Percentiles rank a stretch among this genome's conserved stretches.
These are phyloP conservation scores for Wickerhamomyces canadensis DNA, from an alignment of 805 yeast species.

Conservation along the genomic window DNA sequence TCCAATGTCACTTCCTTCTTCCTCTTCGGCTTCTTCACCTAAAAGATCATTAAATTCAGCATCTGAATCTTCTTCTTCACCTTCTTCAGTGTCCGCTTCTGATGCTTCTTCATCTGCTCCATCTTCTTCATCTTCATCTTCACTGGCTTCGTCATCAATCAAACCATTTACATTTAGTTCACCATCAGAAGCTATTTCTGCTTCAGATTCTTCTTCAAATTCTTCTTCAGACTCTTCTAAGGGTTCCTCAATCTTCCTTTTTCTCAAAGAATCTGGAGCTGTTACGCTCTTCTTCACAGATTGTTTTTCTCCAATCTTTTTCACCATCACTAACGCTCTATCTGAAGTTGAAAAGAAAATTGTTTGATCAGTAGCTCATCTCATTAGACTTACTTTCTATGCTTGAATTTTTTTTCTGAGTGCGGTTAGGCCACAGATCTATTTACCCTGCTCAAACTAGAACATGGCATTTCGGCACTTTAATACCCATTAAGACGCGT, in stretches of 20 bases:
- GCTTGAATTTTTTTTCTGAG: not conserved
- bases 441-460: not conserved
- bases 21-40: conserved; percentile 42
- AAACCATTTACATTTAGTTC: conserved; percentile 19
- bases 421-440: not conserved
- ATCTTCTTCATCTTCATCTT: conserved; percentile 3
- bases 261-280: conserved; percentile 7
- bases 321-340: not conserved
- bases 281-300: not conserved
- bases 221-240: conserved; percentile 3
- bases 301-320: not conserved
- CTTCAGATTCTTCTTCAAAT: conserved; percentile 9
- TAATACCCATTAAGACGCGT: too few species aligned
- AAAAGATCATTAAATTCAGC: conserved; percentile 59
- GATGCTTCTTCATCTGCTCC: conserved; percentile 6
- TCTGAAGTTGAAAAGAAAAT: not conserved
- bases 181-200: conserved; percentile 15
- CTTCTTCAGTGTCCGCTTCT: conserved; percentile 11
- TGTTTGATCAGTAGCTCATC: too few species aligned
- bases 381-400: too few species aligned
- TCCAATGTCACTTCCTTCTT: conserved; percentile 24
- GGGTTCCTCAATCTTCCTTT: conserved; percentile 16
- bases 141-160: conserved; percentile 3
- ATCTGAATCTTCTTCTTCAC: conserved; percentile 40
- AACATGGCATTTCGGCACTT: too few species aligned